phyloP scores from a whole-genome alignment of 768 basidiomycete genomes.

The Ramaria rubella region DNA sequence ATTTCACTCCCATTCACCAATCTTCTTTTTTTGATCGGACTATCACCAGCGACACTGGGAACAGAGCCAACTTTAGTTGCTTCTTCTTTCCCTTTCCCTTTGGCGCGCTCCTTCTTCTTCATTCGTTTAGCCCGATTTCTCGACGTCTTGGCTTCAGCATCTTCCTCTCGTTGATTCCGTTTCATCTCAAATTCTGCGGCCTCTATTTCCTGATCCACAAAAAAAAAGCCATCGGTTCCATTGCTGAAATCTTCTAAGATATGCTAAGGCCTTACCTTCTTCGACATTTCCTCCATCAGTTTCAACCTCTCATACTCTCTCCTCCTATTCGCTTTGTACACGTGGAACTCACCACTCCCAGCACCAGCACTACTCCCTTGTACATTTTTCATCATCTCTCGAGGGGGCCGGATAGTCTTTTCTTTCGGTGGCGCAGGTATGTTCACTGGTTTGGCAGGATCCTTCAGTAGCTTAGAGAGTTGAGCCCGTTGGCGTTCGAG shows the following conservation, averaged over 20 bases:
- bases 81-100: conserved; percentile 34
- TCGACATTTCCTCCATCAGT: conserved; percentile 75
- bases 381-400: conserved; percentile 99
- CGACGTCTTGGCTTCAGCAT: conserved; percentile 81
- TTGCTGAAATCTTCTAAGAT: too few species aligned
- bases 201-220: conserved; percentile 54
- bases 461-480: conserved; percentile 83
- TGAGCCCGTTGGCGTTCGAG: conserved; percentile 53
- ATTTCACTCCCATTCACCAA: conserved; percentile 74
- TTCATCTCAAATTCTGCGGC: conserved; percentile 69
- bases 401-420: conserved; percentile 70
- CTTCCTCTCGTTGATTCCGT: conserved; percentile 60
- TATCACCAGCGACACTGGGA: conserved; percentile 7
- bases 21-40: conserved; percentile 70
- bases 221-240: neutral
- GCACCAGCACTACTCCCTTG: conserved; percentile 97
- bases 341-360: conserved; percentile 96
- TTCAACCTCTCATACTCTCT: conserved; percentile 94
- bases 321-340: conserved; percentile 91
- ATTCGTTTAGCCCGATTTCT: conserved; percentile 92
- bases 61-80: conserved; percentile 19
- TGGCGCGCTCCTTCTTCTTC: conserved; percentile 79
- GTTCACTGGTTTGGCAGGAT: conserved; percentile 76
- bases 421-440: conserved; percentile 79
- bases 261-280: conserved; percentile 50